Evolutionary conservation across 257 asterid species (phyloP).

Genomic region (Solanum sejunctum): DNA sequence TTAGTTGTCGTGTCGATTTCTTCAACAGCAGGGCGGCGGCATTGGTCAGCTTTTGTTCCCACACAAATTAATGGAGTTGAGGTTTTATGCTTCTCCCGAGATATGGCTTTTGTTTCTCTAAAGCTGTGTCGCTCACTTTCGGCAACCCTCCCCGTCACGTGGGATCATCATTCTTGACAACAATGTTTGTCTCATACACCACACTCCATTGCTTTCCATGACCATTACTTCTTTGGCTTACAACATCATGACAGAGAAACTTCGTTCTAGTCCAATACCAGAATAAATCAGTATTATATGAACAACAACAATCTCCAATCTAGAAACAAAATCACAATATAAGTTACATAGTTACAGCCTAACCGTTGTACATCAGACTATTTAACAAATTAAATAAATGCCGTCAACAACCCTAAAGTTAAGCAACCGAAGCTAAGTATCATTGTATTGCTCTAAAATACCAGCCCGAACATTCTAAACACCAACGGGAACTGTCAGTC

Average conservation of each 20-base stretch:
- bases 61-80: not conserved
- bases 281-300: not conserved
- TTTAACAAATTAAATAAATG: not conserved
- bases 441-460: not conserved
- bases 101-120: not conserved
- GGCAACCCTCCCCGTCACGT: not conserved
- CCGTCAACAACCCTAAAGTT: not conserved
- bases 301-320: not conserved
- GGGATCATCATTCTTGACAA: not conserved
- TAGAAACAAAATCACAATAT: not conserved
- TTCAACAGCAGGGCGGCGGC: not conserved
- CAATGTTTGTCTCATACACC: not conserved
- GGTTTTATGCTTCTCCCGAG: not conserved
- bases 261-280: not conserved
- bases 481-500: not conserved
- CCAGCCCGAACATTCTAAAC: not conserved
- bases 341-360: slow-evolving; percentile 9
- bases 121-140: not conserved
- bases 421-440: not conserved
- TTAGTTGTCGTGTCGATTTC: not conserved
- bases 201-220: not conserved
- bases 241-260: not conserved
- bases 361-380: not conserved
- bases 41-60: not conserved
- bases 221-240: not conserved